phyloP scores from a whole-genome alignment of 2,329 filamentous ascomycete genomes.

The Colletotrichum graminicola region DNA sequence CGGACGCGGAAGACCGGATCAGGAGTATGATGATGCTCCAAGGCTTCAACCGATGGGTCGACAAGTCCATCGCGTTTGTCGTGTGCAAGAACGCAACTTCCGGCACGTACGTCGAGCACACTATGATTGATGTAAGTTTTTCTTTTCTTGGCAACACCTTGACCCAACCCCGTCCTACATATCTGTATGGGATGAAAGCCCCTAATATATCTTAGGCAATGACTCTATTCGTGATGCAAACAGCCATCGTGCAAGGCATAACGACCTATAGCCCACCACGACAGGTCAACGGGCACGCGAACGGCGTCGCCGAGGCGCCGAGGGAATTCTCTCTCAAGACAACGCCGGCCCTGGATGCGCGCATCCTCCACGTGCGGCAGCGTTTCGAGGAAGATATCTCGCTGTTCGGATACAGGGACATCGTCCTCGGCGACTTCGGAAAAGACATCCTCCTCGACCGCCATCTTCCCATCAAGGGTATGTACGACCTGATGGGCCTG shows the following conservation, averaged over 20 bases:
- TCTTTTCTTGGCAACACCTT: constrained; percentile 27
- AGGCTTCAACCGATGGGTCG: constrained; percentile 47
- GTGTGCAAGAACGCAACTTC: constrained; percentile 45
- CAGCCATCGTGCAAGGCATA: background rate
- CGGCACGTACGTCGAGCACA: constrained; percentile 44
- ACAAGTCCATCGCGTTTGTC: constrained; percentile 46
- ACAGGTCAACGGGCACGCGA: background rate
- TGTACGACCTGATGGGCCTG: constrained; percentile 43
- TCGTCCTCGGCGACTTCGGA: constrained; percentile 35
- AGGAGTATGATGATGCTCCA: constrained; percentile 37
- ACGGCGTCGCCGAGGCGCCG: background rate
- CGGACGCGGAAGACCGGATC: constrained; percentile 34
- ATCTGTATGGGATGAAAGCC: no score
- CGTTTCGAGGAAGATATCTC: constrained; percentile 27
- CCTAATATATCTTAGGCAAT: background rate
- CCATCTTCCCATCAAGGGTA: constrained; percentile 39
- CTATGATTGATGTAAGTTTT: constrained; percentile 44
- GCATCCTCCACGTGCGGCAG: constrained; percentile 38
- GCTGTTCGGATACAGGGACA: constrained; percentile 30
- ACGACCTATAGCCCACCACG: constrained; percentile 2
- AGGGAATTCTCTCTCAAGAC: constrained; percentile 5
- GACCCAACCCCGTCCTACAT: background rate
- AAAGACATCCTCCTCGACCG: constrained; percentile 24
- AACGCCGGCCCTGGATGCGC: constrained; percentile 34
- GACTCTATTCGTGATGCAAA: constrained; percentile 33